phyloP scores from a whole-genome alignment of 371 early-diverging fungal genomes.

The Phascolomyces articulosus region DNA sequence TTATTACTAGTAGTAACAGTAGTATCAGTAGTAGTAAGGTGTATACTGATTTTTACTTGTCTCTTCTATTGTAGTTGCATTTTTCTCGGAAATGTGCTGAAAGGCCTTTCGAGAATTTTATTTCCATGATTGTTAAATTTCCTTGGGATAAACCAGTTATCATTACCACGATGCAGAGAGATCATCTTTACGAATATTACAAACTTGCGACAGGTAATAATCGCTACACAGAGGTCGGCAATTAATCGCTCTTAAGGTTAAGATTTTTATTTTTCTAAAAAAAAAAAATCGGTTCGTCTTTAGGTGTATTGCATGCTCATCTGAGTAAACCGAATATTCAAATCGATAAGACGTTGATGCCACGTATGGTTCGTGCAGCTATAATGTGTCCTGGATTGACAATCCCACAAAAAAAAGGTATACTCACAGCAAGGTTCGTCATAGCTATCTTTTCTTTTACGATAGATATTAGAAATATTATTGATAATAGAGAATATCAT shows the following conservation, averaged over 20 bases:
- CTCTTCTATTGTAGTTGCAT: conserved; percentile 42
- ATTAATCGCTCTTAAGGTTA: background rate
- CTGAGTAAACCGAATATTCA: conserved; percentile 42
- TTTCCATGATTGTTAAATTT: conserved; percentile 61
- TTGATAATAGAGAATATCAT: background rate
- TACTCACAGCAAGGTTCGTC: conserved; percentile 25
- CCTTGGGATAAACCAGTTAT: conserved; percentile 61
- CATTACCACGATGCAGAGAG: conserved; percentile 61
- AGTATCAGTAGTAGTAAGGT: too few species aligned
- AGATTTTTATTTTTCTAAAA: conserved; percentile 6
- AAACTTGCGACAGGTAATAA: conserved; percentile 41
- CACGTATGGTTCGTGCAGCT: conserved; percentile 56
- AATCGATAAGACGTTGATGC: conserved; percentile 49
- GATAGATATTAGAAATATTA: background rate
- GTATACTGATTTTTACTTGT: background rate
- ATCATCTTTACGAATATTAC: conserved; percentile 69
- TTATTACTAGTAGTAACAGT: too few species aligned
- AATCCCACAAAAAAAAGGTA: conserved; percentile 59
- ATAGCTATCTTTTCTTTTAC: background rate
- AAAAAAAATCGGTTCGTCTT: background rate
- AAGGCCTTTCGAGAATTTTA: conserved; percentile 70
- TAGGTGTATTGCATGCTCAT: conserved; percentile 53
- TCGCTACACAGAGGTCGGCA: background rate
- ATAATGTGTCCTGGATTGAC: conserved; percentile 66
- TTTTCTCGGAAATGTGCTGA: conserved; percentile 67